Evolutionary conservation across 78 protist genomes (phyloP), one percentile per base, ranked within the genome.

Genomic region (Pigoraptor vietnamica): DNA sequence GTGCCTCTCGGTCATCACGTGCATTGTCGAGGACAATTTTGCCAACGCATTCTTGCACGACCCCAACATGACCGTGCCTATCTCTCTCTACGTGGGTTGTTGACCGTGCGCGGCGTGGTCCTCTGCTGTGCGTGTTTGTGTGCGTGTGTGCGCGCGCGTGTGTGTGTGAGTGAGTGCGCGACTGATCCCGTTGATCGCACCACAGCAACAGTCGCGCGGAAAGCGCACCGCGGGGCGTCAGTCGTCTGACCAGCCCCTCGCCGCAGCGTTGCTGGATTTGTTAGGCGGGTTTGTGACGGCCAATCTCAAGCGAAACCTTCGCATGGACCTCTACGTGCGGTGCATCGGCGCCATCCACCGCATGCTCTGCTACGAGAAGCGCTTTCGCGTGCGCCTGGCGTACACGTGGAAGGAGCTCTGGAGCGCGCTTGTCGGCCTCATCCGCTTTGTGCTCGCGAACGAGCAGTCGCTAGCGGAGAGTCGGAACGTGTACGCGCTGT

Each of bases 321-420:
- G 24, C 38, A 35, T 83, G n/a, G 87, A 83, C 24, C 87, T 35
- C 37, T 83, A 35, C 25, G 34, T 6, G 39, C 2, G 32, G 33
- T 35, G 87, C 38, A 10, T 88, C 24, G 67, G 81, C 81, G 25
- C 29, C 38, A 40, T 88, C 24, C 90, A 88, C 24, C 90, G 90
- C 24, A 2, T 88, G 36, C 81, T 88, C 37, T 56, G 90, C 90
- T 88, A 37, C 81, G 90, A 88, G 56, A 88, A 88, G 56, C 79
- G 56, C 86, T 37, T 9, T 19, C 79, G 90, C 79, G 86, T 56
- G 6, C 90, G 90, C 36, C 81, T 88, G 23, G 56, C 33, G 24
- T 88, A 37, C 81, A 40, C 39, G 19, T 88, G 90, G 90, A 29
- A 55, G 35, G 67, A 88, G 29, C 33, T 37, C 19, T 88, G 90